Conservation (phyloP, 2,329 filamentous ascomycete genomes). For the Phialophora verrucosa region DNA sequence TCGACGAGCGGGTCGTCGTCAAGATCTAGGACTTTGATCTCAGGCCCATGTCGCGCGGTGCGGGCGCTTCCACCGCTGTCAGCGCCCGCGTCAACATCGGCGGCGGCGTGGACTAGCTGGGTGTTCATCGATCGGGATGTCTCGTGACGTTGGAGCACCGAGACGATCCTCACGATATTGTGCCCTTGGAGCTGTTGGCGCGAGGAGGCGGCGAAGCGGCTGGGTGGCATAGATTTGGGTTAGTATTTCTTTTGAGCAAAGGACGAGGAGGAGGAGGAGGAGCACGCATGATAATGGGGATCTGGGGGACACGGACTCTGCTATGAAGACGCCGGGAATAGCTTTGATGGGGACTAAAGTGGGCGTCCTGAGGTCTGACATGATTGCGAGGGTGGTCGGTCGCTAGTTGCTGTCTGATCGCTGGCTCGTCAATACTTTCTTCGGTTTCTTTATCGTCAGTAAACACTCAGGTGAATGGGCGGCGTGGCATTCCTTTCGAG, state of each 20-base stretch:
- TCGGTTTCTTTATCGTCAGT: background rate
- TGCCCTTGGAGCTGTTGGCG: background rate
- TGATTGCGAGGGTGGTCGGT: background rate
- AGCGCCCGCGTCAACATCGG: background rate
- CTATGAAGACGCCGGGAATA: constrained; percentile 32
- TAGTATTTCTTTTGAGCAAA: background rate
- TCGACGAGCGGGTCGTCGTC: constrained; percentile 38
- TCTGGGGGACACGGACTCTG: constrained; percentile 25
- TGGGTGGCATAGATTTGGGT: background rate
- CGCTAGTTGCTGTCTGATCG: background rate
- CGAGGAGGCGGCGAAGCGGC: constrained; percentile 32
- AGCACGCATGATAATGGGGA: too few species aligned
- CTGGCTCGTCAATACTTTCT: background rate
- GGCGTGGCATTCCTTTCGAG: background rate
- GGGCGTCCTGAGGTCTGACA: background rate
- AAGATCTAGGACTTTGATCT: constrained; percentile 36
- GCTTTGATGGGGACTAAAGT: constrained; percentile 18
- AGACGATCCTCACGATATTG: constrained; percentile 11
- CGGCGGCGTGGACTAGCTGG: background rate
- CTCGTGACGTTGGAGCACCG: constrained; percentile 9
- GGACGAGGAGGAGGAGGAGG: too few species aligned
- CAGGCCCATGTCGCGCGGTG: background rate
- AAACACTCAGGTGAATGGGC: background rate
- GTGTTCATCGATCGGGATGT: background rate
- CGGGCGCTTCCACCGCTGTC: too few species aligned